These are phyloP conservation scores for Cercophora samala DNA, from an alignment of 495 filamentous ascomycete genomes.

Conservation along the genomic window DNA sequence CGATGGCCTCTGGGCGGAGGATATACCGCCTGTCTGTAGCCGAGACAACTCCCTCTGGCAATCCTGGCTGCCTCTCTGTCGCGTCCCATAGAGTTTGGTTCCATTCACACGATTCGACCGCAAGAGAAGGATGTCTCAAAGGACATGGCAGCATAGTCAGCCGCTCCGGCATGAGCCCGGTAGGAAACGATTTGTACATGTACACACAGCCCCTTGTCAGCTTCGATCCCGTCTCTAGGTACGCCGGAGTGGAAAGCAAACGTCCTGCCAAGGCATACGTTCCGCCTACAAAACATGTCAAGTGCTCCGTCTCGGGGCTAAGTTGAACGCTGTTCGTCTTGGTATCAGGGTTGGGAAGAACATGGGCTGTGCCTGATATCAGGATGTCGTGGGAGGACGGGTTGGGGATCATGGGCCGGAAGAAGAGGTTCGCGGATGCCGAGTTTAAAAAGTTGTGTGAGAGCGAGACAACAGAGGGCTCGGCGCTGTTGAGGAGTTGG, in stretches of 20 bases:
- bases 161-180: constrained; percentile 83
- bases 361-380: constrained; percentile 53
- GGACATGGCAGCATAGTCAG: constrained; percentile 63
- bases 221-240: constrained; percentile 62
- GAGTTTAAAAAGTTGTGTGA: constrained; percentile 56
- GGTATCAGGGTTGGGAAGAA: constrained; percentile 7
- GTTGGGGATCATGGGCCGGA: constrained; percentile 57
- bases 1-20: constrained; percentile 62
- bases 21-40: constrained; percentile 39
- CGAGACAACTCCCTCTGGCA: constrained; percentile 57
- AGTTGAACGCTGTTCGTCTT: constrained; percentile 15
- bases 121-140: constrained; percentile 24
- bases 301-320: constrained; percentile 42
- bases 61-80: constrained; percentile 36
- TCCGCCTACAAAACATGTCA: constrained; percentile 77
- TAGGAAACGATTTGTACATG: constrained; percentile 71
- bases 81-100: constrained; percentile 31
- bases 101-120: constrained; percentile 22
- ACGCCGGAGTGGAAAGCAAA: constrained; percentile 58
- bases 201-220: constrained; percentile 83
- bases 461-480: constrained; percentile 37
- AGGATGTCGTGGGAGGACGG: constrained; percentile 57
- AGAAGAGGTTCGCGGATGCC: constrained; percentile 63
- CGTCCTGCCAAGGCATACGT: constrained; percentile 78
- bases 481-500: constrained; percentile 35